Conservation (phyloP, 2,329 filamentous ascomycete species). For the Epichloe uncinata region DNA sequence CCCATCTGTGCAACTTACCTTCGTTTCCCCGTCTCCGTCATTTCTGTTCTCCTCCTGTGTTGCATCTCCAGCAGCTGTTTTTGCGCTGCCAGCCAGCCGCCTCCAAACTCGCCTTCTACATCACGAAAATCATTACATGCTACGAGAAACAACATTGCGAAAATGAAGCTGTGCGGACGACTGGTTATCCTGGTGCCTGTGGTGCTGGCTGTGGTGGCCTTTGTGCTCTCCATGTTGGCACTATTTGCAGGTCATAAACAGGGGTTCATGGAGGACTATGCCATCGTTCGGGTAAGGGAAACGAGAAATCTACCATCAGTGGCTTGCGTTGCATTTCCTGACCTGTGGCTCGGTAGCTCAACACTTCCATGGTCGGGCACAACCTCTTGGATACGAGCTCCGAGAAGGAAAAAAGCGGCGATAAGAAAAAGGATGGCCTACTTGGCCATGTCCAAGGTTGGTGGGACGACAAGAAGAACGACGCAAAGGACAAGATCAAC, state of each 20-base stretch:
- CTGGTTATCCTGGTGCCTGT: conserved; percentile 23
- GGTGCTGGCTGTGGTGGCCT: conserved; percentile 23
- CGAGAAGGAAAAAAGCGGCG: conserved; percentile 11
- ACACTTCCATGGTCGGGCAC: conserved; percentile 26
- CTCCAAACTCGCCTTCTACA: neutral
- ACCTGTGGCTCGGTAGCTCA: conserved; percentile 15
- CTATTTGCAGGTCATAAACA: conserved; percentile 27
- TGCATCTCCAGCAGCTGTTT: neutral
- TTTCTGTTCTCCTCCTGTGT: neutral
- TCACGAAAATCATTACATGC: neutral
- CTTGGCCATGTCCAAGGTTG: conserved; percentile 19
- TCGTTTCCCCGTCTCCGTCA: neutral
- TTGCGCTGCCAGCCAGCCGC: neutral
- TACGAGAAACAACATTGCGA: neutral
- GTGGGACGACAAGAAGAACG: conserved; percentile 18
- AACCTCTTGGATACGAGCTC: conserved; percentile 18
- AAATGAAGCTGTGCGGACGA: conserved; percentile 2
- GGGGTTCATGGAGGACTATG: conserved; percentile 31
- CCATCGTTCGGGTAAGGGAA: conserved; percentile 23
- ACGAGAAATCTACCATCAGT: neutral
- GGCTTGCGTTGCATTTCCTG: too few relatives aligned
- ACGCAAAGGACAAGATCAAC: conserved; percentile 25
- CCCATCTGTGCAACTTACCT: neutral
- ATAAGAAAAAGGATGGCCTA: conserved; percentile 14
- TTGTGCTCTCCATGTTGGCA: conserved; percentile 26